Base-by-base conservation (phyloP, 106 monocot genomes). In the Phalaenopsis aphrodite region DNA sequence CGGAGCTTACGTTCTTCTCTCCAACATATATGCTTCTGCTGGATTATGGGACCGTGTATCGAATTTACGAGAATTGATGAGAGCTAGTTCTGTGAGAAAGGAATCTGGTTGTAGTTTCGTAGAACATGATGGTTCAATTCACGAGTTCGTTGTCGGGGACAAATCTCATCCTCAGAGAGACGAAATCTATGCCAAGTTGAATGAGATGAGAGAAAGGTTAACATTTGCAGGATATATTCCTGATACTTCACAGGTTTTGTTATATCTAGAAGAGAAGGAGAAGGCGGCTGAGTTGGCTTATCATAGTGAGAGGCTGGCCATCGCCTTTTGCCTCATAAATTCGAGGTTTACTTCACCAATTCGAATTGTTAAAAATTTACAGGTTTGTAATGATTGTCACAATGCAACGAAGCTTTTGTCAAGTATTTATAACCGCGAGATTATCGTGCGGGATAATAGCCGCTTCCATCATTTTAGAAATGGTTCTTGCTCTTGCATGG, bases 141-240 rank as follows among this genome's bases (percentile, higher is more conserved):
- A 86, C 72, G 47, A 84, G 77, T 89, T 84, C 80, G 24, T 89
- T 36, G 86, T 86, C 17, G 89, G 89, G 30, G 89, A 89, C 73
- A 89, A 80, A 19, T 82, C 84, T 38, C 86, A 89, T 42, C 82
- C 89, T 69, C 79, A 84, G 37, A 82, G 71, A 12, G 36, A 79
- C 18, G 55, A 30, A 52, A 82, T 84, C 61, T 84, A 84, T 82
- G 55, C 42, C 1, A 89, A 86, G 79, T 39, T 89, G 61, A 56
- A 79, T 43, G 86, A 89, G 23, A 65, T 65, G 8, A 24, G 8
- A 24, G 64, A 65, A 71, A 71, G 15, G 71, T 16, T 71, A 30
- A 38, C 36, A 30, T 36, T 81, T 73, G 71, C 68, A 9, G 86
- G 82, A 23, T 81, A 84, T 81, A 39, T 78, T 56, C 76, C 88